Base-by-base conservation (phyloP, 345 rosid genomes). In the Punica granatum region DNA sequence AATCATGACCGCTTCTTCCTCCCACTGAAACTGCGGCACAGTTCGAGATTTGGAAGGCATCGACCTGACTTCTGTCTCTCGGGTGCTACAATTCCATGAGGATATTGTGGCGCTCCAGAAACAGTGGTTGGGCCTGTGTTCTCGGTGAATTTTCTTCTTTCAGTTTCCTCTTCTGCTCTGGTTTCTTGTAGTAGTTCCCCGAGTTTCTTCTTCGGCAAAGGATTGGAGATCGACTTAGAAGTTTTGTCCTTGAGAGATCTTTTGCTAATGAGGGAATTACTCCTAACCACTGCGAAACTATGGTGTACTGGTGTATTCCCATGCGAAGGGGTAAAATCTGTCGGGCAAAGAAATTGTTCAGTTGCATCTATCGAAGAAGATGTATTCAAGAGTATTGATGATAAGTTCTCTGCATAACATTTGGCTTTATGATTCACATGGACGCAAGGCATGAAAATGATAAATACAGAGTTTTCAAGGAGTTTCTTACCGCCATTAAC, bases 241-340 rank as follows among this genome's bases (percentile, higher is more conserved):
- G 77, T 68, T 67, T 61, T 77, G 71, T 48, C 83, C 0, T 26
- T 7, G 42, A 36, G 12, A 14, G 39, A 12, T 61, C 66, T 74
- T 58, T 66, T 76, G 68, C 71, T 72, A 32, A 72, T 68, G 63
- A 70, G 80, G 19, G 85, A 87, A 25, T 70, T 70, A 60, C 86
- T 26, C 33, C 33, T 56, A 4, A 30, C 33, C 61, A 28, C 82
- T 3, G 58, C 54, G 1, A 88, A 81, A 54, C 68, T 79, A 41
- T 77, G 82, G 74, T 85, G 93, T 65, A 86, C 82, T 7, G 97
- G 99, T 70, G 97, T 89, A 64, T 64, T 88, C 53, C 97, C 99
- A 16, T 78, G 82, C 32, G 96, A 94, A 26, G 98, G 98, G 49
- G 96, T 94, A 75, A 89, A 89, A 79, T 94, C 98, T 94, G 87